Percentiles rank a stretch among this genome's conserved stretches.
These are phyloP conservation scores for Rhodamnia argentea DNA, from an alignment of 345 rosid genomes.

Conservation along the genomic window DNA sequence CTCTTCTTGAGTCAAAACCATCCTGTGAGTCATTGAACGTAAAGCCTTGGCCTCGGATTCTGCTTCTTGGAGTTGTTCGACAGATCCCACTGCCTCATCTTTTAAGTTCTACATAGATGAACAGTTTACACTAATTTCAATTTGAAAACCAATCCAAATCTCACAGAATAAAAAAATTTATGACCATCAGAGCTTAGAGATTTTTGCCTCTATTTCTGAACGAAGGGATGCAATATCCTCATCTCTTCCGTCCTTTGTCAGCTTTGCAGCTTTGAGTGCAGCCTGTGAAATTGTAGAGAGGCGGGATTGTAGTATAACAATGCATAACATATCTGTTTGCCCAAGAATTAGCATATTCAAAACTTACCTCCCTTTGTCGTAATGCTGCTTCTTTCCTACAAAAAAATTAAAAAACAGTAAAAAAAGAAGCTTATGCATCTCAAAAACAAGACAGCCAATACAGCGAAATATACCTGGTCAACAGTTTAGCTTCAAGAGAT, in stretches of 20 bases:
- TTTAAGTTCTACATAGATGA: slow-evolving; percentile 47
- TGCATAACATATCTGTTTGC: neutral
- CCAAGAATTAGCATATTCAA: neutral
- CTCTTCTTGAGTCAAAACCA: slow-evolving; percentile 21
- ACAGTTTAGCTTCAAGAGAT: slow-evolving; percentile 84
- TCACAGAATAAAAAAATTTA: slow-evolving; percentile 1
- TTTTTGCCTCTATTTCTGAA: slow-evolving; percentile 68
- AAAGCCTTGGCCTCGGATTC: slow-evolving; percentile 85
- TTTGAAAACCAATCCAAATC: slow-evolving; percentile 7
- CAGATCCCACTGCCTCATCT: slow-evolving; percentile 53
- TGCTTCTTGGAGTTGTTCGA: slow-evolving; percentile 67
- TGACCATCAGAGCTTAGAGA: neutral
- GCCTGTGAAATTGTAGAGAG: slow-evolving; percentile 36
- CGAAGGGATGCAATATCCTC: slow-evolving; percentile 65
- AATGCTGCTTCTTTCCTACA: slow-evolving; percentile 88
- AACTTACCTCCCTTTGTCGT: slow-evolving; percentile 74
- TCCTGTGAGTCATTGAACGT: slow-evolving; percentile 70
- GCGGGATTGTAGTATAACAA: neutral
- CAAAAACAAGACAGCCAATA: neutral
- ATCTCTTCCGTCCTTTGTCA: slow-evolving; percentile 61
- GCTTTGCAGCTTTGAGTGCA: slow-evolving; percentile 83
- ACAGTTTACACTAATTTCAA: neutral
- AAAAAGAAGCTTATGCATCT: neutral
- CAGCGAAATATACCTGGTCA: slow-evolving; percentile 56
- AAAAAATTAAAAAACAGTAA: neutral